These are phyloP conservation scores for Ogataea hybrid DNA, from an alignment of 1,139 yeast genomes.

Conservation along the genomic window DNA sequence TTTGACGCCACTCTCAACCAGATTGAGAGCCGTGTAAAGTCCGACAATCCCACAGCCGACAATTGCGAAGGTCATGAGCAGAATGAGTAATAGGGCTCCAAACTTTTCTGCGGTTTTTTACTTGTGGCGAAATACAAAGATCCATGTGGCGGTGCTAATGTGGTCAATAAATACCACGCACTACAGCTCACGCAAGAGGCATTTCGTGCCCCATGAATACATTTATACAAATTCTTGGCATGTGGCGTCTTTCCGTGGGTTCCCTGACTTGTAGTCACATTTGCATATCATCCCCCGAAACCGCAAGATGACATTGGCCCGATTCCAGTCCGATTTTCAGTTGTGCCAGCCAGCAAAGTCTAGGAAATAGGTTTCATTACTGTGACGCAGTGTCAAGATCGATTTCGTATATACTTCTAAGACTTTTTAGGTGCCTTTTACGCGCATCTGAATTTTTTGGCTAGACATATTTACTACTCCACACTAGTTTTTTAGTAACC, in stretches of 20 bases:
- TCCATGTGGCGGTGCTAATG: background rate
- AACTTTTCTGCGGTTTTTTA: background rate
- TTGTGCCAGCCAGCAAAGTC: too few species aligned
- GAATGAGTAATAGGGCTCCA: background rate
- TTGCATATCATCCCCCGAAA: too few species aligned
- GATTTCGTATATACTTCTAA: background rate
- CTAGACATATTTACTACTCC: background rate
- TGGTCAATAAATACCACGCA: background rate
- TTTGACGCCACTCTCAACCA: constrained; percentile 48
- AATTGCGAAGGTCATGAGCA: constrained; percentile 22
- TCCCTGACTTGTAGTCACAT: too few species aligned
- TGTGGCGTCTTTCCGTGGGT: background rate
- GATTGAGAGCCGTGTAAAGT: constrained; percentile 49
- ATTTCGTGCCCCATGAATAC: too few species aligned
- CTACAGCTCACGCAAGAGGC: too few species aligned
- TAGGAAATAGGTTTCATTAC: too few species aligned
- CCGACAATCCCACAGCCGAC: constrained; percentile 64
- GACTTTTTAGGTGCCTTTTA: background rate
- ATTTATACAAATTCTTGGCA: background rate
- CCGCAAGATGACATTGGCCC: too few species aligned
- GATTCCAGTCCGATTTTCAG: too few species aligned
- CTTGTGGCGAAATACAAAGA: background rate
- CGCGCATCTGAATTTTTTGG: background rate
- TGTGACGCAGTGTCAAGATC: background rate
- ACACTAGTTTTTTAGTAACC: background rate